A percentile compares a stretch with the other conserved stretches of the same genome.
phyloP scores from a whole-genome alignment of 768 basidiomycete genomes.

The Leccinum aurantiacum region DNA sequence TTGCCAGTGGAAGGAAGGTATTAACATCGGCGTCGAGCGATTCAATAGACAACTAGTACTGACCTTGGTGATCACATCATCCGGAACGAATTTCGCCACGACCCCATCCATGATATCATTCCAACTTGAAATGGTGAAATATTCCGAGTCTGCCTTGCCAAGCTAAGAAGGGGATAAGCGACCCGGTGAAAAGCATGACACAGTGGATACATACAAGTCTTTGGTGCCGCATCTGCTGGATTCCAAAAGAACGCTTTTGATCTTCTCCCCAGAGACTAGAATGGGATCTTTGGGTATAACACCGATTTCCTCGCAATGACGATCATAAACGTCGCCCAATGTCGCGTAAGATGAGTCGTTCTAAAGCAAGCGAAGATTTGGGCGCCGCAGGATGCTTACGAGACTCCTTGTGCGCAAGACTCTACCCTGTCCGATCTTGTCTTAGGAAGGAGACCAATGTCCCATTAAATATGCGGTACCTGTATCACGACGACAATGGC shows the following conservation, averaged over 20 bases:
- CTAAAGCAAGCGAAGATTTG: constrained; percentile 81
- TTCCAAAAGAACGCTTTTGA: constrained; percentile 65
- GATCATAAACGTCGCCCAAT: constrained; percentile 91
- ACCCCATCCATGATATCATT: constrained; percentile 91
- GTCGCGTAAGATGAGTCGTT: constrained; percentile 90
- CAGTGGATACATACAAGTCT: constrained; percentile 34
- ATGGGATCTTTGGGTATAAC: constrained; percentile 87
- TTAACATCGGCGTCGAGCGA: background rate
- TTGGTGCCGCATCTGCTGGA: constrained; percentile 45
- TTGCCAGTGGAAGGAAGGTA: constrained; percentile 39
- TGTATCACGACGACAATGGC: constrained; percentile 87
- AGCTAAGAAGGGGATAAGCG: constrained; percentile 39
- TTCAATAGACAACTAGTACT: constrained; percentile 10
- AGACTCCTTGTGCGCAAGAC: constrained; percentile 80
- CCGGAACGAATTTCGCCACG: constrained; percentile 82
- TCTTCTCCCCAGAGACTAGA: constrained; percentile 81
- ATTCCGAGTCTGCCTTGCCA: constrained; percentile 52
- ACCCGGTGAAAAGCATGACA: background rate
- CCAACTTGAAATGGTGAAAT: constrained; percentile 53
- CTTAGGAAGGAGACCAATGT: background rate
- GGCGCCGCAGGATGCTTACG: constrained; percentile 80
- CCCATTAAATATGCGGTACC: constrained; percentile 92
- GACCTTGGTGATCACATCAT: constrained; percentile 82
- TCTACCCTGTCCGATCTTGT: constrained; percentile 49
- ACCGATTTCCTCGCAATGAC: constrained; percentile 72